Percentiles rank a stretch among this genome's conserved stretches.
Evolutionary conservation across 2,329 filamentous ascomycete species (phyloP).

Genomic region (Coccinonectria pachysandricola): DNA sequence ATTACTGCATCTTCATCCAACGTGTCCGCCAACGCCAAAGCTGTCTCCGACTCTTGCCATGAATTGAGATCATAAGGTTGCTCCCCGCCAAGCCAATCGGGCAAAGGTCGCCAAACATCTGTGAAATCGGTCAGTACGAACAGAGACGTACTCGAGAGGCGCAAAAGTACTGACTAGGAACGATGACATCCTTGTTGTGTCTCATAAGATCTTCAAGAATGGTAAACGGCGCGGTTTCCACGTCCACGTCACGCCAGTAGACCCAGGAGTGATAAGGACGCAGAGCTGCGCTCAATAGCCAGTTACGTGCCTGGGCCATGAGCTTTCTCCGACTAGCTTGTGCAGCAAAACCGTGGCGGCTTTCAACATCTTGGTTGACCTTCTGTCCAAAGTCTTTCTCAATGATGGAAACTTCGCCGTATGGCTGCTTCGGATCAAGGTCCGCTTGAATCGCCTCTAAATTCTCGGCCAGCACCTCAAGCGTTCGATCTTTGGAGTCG

Average conservation of each 20-base stretch:
- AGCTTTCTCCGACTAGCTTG: conserved; percentile 89
- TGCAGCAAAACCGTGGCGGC: conserved; percentile 91
- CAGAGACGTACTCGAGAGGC: not conserved
- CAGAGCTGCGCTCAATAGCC: conserved; percentile 86
- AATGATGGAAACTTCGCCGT: conserved; percentile 93
- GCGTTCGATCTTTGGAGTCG: conserved; percentile 88
- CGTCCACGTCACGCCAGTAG: conserved; percentile 97
- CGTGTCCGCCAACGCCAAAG: conserved; percentile 83
- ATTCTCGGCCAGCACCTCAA: conserved; percentile 63
- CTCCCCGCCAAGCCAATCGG: conserved; percentile 96
- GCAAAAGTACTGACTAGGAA: conserved; percentile 65
- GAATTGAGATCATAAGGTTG: conserved; percentile 98
- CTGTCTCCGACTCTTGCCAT: conserved; percentile 98
- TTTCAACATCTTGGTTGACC: conserved; percentile 95
- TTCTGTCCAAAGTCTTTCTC: conserved; percentile 99
- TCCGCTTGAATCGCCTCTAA: conserved; percentile 73
- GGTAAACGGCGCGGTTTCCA: conserved; percentile 92
- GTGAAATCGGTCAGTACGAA: conserved; percentile 16
- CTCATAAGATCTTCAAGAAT: conserved; percentile 97
- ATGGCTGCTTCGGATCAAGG: conserved; percentile 68
- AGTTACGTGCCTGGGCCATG: conserved; percentile 97
- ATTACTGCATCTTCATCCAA: conserved; percentile 97
- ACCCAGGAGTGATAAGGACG: conserved; percentile 97
- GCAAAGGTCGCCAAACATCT: conserved; percentile 98
- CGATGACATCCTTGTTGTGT: conserved; percentile 97